Evolutionary conservation across 805 yeast genomes (phyloP).

Genomic region (Hanseniaspora guilliermondii): DNA sequence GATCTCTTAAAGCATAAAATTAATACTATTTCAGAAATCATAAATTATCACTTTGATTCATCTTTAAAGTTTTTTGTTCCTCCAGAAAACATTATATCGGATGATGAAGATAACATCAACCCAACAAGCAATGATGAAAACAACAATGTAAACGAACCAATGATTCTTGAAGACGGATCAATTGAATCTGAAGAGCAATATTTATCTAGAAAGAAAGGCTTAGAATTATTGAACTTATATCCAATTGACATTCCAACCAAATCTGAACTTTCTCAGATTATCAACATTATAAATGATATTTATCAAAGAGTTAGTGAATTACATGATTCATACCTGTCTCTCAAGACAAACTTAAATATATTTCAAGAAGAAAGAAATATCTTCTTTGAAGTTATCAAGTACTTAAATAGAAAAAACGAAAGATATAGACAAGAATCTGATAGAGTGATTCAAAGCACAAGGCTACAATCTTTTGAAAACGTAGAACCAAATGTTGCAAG

Average conservation of each 20-base stretch:
- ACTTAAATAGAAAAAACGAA: conserved; percentile 30
- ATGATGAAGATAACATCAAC: conserved; percentile 1
- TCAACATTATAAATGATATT: conserved; percentile 47
- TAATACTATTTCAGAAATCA: conserved; percentile 53
- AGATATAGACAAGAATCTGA: conserved; percentile 20
- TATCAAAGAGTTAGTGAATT: conserved; percentile 66
- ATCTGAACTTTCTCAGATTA: conserved; percentile 45
- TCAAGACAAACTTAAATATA: conserved; percentile 49
- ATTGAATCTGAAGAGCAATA: conserved; percentile 5
- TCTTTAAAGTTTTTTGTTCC: conserved; percentile 28
- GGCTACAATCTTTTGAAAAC: conserved; percentile 15
- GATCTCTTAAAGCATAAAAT: conserved; percentile 81
- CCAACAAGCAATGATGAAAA: neutral
- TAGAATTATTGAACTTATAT: conserved; percentile 14
- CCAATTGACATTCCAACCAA: conserved; percentile 23
- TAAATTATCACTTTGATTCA: conserved; percentile 34
- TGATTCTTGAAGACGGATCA: conserved; percentile 14
- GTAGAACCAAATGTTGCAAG: conserved; percentile 14
- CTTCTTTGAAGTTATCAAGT: conserved; percentile 36
- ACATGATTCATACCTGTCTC: conserved; percentile 51
- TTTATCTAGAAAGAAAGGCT: neutral
- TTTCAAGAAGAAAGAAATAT: conserved; percentile 64
- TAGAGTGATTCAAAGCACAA: conserved; percentile 19
- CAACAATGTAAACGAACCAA: conserved; percentile 27
- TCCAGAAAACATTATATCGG: conserved; percentile 17